These are phyloP conservation scores for Jatropha curcas DNA, from an alignment of 345 rosid species.

Conservation along the genomic window DNA sequence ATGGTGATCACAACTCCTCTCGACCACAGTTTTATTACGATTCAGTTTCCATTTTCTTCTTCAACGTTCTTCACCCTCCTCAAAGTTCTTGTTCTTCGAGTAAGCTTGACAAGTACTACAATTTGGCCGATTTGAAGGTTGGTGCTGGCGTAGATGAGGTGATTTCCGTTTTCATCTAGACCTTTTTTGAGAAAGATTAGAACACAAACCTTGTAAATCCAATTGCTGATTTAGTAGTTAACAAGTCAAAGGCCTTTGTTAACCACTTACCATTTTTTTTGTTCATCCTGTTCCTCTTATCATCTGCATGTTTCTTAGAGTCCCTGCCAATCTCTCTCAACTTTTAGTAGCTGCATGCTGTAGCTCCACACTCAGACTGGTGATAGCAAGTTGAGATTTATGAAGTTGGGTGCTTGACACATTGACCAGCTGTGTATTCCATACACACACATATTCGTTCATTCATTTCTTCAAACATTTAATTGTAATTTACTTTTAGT, in stretches of 20 bases:
- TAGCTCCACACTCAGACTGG: neutral
- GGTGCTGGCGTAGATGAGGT: slow-evolving; percentile 73
- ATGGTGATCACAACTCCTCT: slow-evolving; percentile 94
- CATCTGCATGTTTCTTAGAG: neutral
- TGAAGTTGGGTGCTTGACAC: neutral
- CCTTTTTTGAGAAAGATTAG: slow-evolving; percentile 2
- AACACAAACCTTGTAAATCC: neutral
- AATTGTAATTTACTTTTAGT: neutral
- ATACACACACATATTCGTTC: too few relatives aligned
- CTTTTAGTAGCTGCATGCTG: neutral
- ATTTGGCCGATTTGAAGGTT: slow-evolving; percentile 60
- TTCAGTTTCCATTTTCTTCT: slow-evolving; percentile 93
- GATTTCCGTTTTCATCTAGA: slow-evolving; percentile 23
- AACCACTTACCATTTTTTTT: neutral
- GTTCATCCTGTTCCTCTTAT: neutral
- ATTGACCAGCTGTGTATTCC: neutral
- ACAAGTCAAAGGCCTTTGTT: neutral
- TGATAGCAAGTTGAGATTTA: neutral
- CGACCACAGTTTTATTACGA: slow-evolving; percentile 90
- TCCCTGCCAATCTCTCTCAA: neutral
- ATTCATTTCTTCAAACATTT: neutral
- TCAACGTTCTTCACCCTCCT: slow-evolving; percentile 88
- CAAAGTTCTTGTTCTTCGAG: slow-evolving; percentile 48
- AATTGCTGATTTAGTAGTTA: neutral
- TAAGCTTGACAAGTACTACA: slow-evolving; percentile 80